Conservation (phyloP, 805 yeast genomes). For the Wickerhamomyces ciferrii region DNA sequence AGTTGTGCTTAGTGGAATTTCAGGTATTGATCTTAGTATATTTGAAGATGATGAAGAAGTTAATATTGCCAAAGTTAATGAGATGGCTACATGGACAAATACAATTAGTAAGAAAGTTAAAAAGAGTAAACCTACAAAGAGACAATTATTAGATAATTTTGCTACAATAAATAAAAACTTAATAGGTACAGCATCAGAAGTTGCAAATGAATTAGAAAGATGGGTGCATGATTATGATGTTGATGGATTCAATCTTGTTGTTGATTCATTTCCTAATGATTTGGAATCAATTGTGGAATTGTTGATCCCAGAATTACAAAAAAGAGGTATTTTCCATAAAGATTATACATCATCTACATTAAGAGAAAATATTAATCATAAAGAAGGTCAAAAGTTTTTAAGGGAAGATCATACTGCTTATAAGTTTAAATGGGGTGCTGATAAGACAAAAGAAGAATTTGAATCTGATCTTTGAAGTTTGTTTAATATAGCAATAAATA, state of each 20-base stretch:
- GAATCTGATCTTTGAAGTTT: too few species aligned
- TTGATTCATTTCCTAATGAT: constrained; percentile 29
- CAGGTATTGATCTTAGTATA: constrained; percentile 30
- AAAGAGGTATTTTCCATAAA: constrained; percentile 27
- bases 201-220: constrained; percentile 32
- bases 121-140: constrained; percentile 6
- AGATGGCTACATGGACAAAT: too few species aligned
- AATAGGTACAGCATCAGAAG: constrained; percentile 30
- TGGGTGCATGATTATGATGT: constrained; percentile 35
- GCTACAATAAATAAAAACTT: too few species aligned
- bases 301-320: constrained; percentile 29
- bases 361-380: constrained; percentile 25
- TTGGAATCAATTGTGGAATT: constrained; percentile 32
- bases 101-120: constrained; percentile 15
- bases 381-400: neutral
- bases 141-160: constrained; percentile 12
- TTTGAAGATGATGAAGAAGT: constrained; percentile 27
- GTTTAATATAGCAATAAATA: too few species aligned
- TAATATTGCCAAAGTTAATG: constrained; percentile 26
- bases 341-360: constrained; percentile 31
- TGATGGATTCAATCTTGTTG: constrained; percentile 37
- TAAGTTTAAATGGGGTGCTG: neutral
- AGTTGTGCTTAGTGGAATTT: constrained; percentile 35
- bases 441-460: neutral
- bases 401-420: neutral